Evolutionary conservation across 495 filamentous ascomycete genomes (phyloP).

Genomic region (Neurospora africana): DNA sequence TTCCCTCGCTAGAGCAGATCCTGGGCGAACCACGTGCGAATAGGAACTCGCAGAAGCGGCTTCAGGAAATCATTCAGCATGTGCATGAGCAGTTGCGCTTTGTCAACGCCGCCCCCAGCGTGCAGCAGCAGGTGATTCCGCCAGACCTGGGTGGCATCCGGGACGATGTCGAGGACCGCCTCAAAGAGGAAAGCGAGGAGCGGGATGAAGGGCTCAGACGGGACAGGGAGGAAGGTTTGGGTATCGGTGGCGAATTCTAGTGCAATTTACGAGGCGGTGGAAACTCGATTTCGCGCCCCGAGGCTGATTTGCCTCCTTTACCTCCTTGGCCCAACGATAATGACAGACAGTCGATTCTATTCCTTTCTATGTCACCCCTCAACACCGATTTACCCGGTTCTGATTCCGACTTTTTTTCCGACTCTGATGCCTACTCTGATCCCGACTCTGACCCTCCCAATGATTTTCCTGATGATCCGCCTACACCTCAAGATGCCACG

Average conservation of each 20-base stretch:
- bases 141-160: slow-evolving; percentile 63
- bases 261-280: not conserved
- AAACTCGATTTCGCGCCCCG: not conserved
- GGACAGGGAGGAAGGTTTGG: slow-evolving; percentile 32
- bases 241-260: slow-evolving; percentile 31
- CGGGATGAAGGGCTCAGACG: slow-evolving; percentile 40
- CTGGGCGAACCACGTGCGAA: slow-evolving; percentile 53
- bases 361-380: not conserved
- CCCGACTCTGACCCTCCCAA: not conserved
- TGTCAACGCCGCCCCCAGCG: slow-evolving; percentile 72
- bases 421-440: not conserved
- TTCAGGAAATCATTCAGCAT: slow-evolving; percentile 60
- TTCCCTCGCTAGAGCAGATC: slow-evolving; percentile 64
- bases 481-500: not conserved
- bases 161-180: slow-evolving; percentile 67
- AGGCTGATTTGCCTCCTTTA: not conserved
- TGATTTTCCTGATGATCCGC: not conserved
- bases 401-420: not conserved
- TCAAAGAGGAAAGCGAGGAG: slow-evolving; percentile 59
- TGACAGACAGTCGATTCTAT: not conserved
- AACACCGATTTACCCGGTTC: not conserved
- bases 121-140: slow-evolving; percentile 73
- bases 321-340: not conserved
- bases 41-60: slow-evolving; percentile 63
- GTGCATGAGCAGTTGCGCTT: slow-evolving; percentile 82